A percentile compares a stretch with the other conserved stretches of the same genome.
These are phyloP conservation scores for Gelatoporia subvermispora DNA, from an alignment of 768 basidiomycete species.

Conservation along the genomic window DNA sequence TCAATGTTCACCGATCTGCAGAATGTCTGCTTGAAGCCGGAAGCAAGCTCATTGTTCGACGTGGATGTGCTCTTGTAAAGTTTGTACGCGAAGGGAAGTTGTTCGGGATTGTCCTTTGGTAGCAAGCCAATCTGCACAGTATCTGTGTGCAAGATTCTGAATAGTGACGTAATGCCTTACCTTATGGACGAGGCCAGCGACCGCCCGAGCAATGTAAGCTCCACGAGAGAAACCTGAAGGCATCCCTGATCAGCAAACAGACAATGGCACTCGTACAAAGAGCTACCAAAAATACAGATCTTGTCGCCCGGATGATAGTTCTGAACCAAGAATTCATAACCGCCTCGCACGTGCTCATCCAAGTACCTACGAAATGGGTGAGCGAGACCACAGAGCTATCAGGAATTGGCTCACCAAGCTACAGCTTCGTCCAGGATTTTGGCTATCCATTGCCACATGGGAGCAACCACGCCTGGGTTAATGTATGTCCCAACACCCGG, in stretches of 20 bases:
- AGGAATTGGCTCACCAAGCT: slow-evolving; percentile 50
- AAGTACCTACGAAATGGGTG: slow-evolving; percentile 46
- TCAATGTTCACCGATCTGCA: slow-evolving; percentile 63
- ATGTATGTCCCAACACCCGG: slow-evolving; percentile 48
- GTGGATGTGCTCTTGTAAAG: slow-evolving; percentile 54
- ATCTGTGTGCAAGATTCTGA: not conserved
- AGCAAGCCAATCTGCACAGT: slow-evolving; percentile 61
- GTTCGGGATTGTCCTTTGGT: slow-evolving; percentile 60
- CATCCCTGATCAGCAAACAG: not conserved
- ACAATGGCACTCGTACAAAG: not conserved
- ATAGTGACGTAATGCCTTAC: slow-evolving; percentile 26
- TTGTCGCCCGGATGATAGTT: slow-evolving; percentile 71
- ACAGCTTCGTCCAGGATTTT: slow-evolving; percentile 62
- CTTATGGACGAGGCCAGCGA: slow-evolving; percentile 73
- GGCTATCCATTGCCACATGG: slow-evolving; percentile 53
- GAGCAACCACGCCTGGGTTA: slow-evolving; percentile 63
- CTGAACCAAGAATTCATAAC: slow-evolving; percentile 76
- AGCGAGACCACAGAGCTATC: not conserved
- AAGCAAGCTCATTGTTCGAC: slow-evolving; percentile 40
- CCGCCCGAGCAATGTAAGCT: slow-evolving; percentile 61
- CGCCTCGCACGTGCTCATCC: slow-evolving; percentile 65
- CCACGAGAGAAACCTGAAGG: slow-evolving; percentile 71
- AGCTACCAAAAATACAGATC: slow-evolving; percentile 64
- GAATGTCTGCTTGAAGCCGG: slow-evolving; percentile 71
- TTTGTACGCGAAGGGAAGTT: slow-evolving; percentile 71